Base-by-base conservation (phyloP, 2,329 filamentous ascomycete genomes). In the Pochonia chlamydosporia region DNA sequence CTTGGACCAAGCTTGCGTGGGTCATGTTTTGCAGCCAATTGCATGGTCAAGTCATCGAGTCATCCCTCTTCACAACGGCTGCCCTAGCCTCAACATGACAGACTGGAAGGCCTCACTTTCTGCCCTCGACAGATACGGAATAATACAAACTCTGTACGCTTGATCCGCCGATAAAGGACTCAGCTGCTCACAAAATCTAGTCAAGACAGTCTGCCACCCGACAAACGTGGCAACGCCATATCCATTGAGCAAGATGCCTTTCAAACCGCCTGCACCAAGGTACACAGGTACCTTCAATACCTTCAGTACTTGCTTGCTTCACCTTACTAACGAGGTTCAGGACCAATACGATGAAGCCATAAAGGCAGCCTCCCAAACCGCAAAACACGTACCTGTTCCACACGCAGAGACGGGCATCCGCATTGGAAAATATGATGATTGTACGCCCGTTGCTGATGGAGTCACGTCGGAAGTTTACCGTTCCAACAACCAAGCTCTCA, bases 391-490 rank as follows among this genome's bases (percentile, higher is more conserved):
- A n/a, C 5, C n/a, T 20, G 5, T n/a, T 6, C 13, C 39, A 41
- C 24, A 33, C 20, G 21, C 37, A 24, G 21, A 42, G 10, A 18
- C 49, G 2, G 73, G 71, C 9, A 63, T 75, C 36, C 62, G 63
- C 26, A 82, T 85, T 48, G 81, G 81, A 8, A 24, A 63, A 5
- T 83, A 82, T 53, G 39, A 53, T 16, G 65, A 73, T 50, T 85
- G 82, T 59, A 65, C 68, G 23, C 74, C 75, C 54, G 59, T 84
- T n/a, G 72, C 73, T 40, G 72, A 73, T 52, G 93, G 93, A 18
- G 72, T 92, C 11, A 93, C 89, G 52, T 93, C 92, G 16, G 81
- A 84, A 47, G 82, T 99, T 43, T 97, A 91, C 69, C 84, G 84
- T 56, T 82, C 82, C 35, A 68, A 63, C 20, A 57, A 68, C 44